Conservation (phyloP, 208 protist genomes). For the Strigomonas culicis region DNA sequence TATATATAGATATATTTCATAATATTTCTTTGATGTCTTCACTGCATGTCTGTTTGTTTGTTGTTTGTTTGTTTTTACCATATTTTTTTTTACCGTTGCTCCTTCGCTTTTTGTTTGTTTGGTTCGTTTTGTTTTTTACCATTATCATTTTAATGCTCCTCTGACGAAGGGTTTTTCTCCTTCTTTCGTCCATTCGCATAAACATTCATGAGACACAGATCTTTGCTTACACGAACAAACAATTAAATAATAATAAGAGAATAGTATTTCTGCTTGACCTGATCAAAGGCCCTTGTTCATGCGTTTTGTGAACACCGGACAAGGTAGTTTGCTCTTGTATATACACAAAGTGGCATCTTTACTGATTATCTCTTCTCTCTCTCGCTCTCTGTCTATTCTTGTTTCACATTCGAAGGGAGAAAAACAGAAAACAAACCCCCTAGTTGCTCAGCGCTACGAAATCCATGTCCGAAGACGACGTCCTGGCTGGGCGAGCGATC, state of each 20-base stretch:
- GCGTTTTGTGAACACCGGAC: background rate
- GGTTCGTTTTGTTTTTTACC: background rate
- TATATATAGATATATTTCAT: background rate
- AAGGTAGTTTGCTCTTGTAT: background rate
- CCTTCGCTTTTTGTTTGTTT: constrained; percentile 7
- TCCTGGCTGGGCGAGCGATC: too few relatives aligned
- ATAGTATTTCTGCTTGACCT: background rate
- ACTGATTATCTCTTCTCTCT: background rate
- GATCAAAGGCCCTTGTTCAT: background rate
- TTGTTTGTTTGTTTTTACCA: background rate
- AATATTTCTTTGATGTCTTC: background rate
- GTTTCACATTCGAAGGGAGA: background rate
- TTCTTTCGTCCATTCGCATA: background rate
- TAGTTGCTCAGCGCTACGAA: too few relatives aligned
- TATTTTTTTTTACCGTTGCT: constrained; percentile 3
- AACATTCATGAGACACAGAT: too few relatives aligned
- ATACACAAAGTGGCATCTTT: background rate
- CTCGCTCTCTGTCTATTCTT: background rate
- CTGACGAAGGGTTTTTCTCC: background rate
- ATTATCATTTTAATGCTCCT: background rate
- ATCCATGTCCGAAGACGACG: too few relatives aligned
- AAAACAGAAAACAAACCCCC: background rate
- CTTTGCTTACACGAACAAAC: too few relatives aligned
- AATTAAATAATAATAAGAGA: background rate
- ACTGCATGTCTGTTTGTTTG: background rate